Evolutionary conservation across 768 basidiomycete species (phyloP).

Genomic region (Pisolithus orientalis): DNA sequence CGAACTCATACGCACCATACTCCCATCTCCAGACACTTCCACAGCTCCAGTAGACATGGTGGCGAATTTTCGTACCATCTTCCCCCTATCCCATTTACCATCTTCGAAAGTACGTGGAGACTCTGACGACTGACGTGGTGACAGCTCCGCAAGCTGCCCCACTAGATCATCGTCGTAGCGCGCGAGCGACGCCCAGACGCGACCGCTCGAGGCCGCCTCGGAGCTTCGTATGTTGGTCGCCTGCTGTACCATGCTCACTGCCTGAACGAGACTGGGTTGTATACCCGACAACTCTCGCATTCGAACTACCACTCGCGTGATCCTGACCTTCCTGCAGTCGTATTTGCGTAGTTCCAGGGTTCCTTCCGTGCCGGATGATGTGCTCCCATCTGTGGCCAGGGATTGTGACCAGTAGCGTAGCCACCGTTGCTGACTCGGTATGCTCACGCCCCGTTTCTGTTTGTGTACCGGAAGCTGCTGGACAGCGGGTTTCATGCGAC

Average conservation of each 20-base stretch:
- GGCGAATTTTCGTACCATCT: slow-evolving; percentile 78
- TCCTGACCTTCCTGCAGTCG: slow-evolving; percentile 37
- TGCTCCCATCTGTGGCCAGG: slow-evolving; percentile 50
- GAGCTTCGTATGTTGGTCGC: slow-evolving; percentile 32
- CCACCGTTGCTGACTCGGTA: slow-evolving; percentile 77
- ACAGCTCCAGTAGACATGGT: slow-evolving; percentile 40
- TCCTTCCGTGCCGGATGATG: slow-evolving; percentile 36
- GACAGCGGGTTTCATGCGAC: slow-evolving; percentile 50
- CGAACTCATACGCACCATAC: slow-evolving; percentile 8
- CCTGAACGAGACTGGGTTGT: slow-evolving; percentile 47
- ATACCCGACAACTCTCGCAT: slow-evolving; percentile 51
- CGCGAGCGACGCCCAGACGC: slow-evolving; percentile 71
- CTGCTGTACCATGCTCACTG: slow-evolving; percentile 48
- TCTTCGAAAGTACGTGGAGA: slow-evolving; percentile 41
- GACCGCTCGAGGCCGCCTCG: slow-evolving; percentile 27
- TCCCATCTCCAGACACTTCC: neutral
- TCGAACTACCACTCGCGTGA: slow-evolving; percentile 53
- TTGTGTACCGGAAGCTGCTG: slow-evolving; percentile 22
- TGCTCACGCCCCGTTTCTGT: slow-evolving; percentile 60
- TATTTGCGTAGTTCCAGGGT: neutral
- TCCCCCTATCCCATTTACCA: slow-evolving; percentile 62
- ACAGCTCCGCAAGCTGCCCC: slow-evolving; percentile 48
- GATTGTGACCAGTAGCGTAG: slow-evolving; percentile 71
- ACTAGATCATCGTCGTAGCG: slow-evolving; percentile 73
- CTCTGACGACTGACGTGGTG: slow-evolving; percentile 38